These are phyloP conservation scores for Boletus eberwhitei DNA, from an alignment of 768 basidiomycete genomes.

Conservation along the genomic window DNA sequence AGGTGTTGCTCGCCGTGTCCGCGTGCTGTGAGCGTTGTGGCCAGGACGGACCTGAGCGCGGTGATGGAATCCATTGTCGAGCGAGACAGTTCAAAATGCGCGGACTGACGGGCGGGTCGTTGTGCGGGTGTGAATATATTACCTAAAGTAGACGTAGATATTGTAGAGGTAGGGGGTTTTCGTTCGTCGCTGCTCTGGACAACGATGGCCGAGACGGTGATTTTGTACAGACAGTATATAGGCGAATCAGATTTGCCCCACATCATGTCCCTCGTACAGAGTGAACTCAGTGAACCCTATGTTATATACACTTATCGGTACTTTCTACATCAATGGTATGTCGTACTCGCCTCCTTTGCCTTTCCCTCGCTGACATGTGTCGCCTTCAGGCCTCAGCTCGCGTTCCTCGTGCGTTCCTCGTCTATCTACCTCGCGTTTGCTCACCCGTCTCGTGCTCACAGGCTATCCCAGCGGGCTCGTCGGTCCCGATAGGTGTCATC, in stretches of 20 bases:
- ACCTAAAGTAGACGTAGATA: too few relatives aligned
- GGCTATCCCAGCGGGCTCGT: slow-evolving; percentile 28
- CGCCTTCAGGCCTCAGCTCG: slow-evolving; percentile 74
- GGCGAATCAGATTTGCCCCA: slow-evolving; percentile 77
- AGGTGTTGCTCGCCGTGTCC: slow-evolving; percentile 66
- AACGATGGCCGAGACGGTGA: slow-evolving; percentile 35
- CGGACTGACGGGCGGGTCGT: too few relatives aligned
- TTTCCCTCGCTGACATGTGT: slow-evolving; percentile 1
- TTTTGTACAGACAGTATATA: slow-evolving; percentile 63
- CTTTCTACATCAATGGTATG: slow-evolving; percentile 94
- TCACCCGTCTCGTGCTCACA: slow-evolving; percentile 6
- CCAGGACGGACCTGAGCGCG: slow-evolving; percentile 51
- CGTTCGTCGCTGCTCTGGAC: too few relatives aligned
- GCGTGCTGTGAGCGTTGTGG: slow-evolving; percentile 44
- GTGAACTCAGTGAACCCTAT: slow-evolving; percentile 93
- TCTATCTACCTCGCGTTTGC: rapidly evolving
- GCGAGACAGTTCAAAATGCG: too few relatives aligned
- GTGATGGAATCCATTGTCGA: slow-evolving; percentile 56
- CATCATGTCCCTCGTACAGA: slow-evolving; percentile 86
- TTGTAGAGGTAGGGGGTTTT: too few relatives aligned
- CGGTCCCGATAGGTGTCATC: slow-evolving; percentile 82
- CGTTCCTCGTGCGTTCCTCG: slow-evolving; percentile 57
- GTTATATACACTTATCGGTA: slow-evolving; percentile 96
- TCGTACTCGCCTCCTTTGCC: neutral
- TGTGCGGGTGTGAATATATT: too few relatives aligned